phyloP scores from a whole-genome alignment of 2,329 filamentous ascomycete genomes.

The Aureobasidium pullulans region DNA sequence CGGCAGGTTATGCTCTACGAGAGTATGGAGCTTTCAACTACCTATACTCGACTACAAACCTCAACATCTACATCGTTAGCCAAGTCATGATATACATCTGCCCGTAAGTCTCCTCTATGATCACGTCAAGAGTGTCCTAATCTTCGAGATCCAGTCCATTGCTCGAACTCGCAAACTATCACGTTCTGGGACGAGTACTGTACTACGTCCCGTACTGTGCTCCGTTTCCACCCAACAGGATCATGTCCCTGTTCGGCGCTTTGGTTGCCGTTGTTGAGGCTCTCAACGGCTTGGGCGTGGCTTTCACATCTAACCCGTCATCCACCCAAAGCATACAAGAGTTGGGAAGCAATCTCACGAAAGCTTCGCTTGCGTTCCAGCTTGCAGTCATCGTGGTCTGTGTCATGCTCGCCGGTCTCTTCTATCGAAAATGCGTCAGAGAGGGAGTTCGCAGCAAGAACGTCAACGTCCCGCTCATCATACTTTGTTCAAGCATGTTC shows the following conservation, averaged over 20 bases:
- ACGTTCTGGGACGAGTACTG: slow-evolving; percentile 50
- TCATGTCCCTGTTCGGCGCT: slow-evolving; percentile 50
- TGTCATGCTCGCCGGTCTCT: slow-evolving; percentile 36
- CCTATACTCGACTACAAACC: slow-evolving; percentile 18
- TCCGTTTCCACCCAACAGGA: slow-evolving; percentile 47
- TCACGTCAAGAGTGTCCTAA: not conserved
- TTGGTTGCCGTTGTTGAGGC: slow-evolving; percentile 44
- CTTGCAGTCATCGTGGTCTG: slow-evolving; percentile 41
- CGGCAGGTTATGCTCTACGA: slow-evolving; percentile 46
- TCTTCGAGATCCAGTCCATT: slow-evolving; percentile 36
- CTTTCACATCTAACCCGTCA: slow-evolving; percentile 33
- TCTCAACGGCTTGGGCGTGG: slow-evolving; percentile 44
- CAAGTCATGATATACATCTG: slow-evolving; percentile 31
- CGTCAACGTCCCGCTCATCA: slow-evolving; percentile 34
- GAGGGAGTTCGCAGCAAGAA: slow-evolving; percentile 35
- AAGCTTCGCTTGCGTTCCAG: slow-evolving; percentile 42
- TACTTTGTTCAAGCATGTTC: slow-evolving; percentile 40
- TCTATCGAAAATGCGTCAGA: slow-evolving; percentile 36
- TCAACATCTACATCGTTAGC: slow-evolving; percentile 42
- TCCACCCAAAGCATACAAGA: not conserved
- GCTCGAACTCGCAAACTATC: slow-evolving; percentile 53
- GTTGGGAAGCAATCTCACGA: slow-evolving; percentile 27
- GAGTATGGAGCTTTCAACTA: slow-evolving; percentile 32
- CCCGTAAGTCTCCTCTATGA: slow-evolving; percentile 2
- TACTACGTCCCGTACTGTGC: slow-evolving; percentile 53